Conservation (phyloP, 768 basidiomycete species). For the Leccinum broughii region DNA sequence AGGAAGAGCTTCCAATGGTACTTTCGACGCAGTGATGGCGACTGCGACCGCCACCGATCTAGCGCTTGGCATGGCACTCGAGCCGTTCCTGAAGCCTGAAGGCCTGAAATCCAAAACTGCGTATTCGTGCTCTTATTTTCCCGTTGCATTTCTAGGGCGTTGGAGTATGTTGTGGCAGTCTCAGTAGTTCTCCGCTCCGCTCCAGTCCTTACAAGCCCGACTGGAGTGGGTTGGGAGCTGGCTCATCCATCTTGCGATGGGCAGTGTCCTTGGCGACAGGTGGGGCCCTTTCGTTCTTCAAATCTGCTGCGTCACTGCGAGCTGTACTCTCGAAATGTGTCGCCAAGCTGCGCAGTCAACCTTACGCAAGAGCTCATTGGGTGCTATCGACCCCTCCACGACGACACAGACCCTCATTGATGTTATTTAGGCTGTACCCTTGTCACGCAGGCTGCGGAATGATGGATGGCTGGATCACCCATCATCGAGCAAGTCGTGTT, state of each 20-base stretch:
- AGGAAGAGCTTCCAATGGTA: conserved; percentile 25
- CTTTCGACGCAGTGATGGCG: conserved; percentile 8
- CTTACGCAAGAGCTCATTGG: background rate
- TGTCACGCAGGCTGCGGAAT: conserved; percentile 1
- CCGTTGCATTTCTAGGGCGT: conserved; percentile 1
- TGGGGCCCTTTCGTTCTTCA: background rate
- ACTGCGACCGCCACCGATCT: conserved; percentile 3
- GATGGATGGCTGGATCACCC: conserved; percentile 9
- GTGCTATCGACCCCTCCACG: background rate
- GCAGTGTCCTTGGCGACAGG: background rate
- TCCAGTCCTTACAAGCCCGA: conserved; percentile 1
- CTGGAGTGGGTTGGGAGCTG: background rate
- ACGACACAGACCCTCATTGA: conserved; percentile 5
- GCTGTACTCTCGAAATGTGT: background rate
- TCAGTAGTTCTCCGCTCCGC: background rate
- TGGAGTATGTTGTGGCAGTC: background rate
- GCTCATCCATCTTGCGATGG: background rate
- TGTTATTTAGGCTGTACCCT: conserved; percentile 13
- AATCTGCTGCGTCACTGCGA: background rate
- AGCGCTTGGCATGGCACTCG: background rate
- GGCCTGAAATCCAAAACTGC: background rate
- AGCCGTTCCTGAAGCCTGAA: background rate
- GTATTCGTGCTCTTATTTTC: background rate
- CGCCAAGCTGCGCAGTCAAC: background rate
- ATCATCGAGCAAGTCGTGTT: background rate